A percentile compares a stretch with the other conserved stretches of the same genome.
phyloP scores from a whole-genome alignment of 1,284 basidiomycete species.

The Ganoderma lucidum region DNA sequence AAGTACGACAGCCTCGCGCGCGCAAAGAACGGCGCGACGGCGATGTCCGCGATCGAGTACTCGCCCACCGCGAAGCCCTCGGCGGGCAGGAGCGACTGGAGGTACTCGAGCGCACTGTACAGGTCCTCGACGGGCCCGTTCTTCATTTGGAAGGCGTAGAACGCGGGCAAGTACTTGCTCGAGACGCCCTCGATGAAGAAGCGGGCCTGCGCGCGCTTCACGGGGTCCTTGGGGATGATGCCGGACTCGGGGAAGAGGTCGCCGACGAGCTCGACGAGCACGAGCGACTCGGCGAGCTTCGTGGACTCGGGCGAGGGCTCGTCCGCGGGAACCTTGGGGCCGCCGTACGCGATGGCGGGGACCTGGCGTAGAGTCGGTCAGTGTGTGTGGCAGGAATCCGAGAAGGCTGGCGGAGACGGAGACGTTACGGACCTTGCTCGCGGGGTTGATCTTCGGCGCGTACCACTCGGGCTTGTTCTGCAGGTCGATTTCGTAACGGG shows the following conservation, averaged over 20 bases:
- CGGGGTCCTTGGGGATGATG: conserved; percentile 62
- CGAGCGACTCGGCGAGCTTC: conserved; percentile 68
- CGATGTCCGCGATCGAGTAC: conserved; percentile 61
- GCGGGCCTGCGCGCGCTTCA: conserved; percentile 61
- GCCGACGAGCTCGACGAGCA: conserved; percentile 69
- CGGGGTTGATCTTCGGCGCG: conserved; percentile 65
- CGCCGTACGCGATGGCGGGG: conserved; percentile 66
- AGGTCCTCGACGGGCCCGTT: conserved; percentile 49
- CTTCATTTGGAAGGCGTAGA: conserved; percentile 40
- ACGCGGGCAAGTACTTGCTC: conserved; percentile 51
- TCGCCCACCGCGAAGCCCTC: conserved; percentile 44
- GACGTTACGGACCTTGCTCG: conserved; percentile 56
- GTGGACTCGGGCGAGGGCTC: conserved; percentile 61
- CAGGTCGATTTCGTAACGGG: conserved; percentile 33
- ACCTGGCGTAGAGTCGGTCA: conserved; percentile 39
- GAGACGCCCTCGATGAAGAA: conserved; percentile 65
- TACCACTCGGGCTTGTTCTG: conserved; percentile 58
- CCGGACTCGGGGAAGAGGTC: conserved; percentile 56
- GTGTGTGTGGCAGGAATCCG: neutral
- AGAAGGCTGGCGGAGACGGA: neutral
- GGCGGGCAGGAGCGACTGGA: conserved; percentile 45
- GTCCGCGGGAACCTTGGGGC: conserved; percentile 57
- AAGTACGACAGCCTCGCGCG: conserved; percentile 37
- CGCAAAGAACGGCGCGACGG: conserved; percentile 49
- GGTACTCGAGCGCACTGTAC: conserved; percentile 40